Conservation (phyloP, 805 yeast species). For the Saccharomycopsis capsularis region DNA sequence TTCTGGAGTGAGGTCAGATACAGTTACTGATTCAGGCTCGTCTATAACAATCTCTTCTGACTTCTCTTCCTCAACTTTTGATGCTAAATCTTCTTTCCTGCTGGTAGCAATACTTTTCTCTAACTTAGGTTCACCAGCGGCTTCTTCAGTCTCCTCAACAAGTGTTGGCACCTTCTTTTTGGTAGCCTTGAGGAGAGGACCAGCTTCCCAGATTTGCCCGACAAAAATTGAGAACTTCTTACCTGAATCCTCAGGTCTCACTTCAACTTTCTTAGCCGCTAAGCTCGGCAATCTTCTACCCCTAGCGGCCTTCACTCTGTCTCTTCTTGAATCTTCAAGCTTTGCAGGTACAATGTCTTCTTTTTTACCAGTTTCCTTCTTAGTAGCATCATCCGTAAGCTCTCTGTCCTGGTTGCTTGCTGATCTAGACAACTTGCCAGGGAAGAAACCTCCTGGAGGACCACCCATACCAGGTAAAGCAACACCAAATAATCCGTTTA, state of each 20-base stretch:
- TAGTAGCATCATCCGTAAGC: background rate
- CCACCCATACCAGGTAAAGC: slow-evolving; percentile 46
- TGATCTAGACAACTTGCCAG: slow-evolving; percentile 23
- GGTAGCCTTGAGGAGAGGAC: no score
- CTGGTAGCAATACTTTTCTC: no score
- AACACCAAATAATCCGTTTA: slow-evolving; percentile 46
- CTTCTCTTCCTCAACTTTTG: no score
- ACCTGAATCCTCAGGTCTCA: background rate
- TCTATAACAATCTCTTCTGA: no score
- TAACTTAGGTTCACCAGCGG: no score
- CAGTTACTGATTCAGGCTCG: no score
- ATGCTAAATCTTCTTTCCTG: no score
- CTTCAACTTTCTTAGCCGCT: slow-evolving; percentile 14
- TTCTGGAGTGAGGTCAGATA: no score
- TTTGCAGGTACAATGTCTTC: slow-evolving; percentile 16
- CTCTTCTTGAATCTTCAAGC: slow-evolving; percentile 34
- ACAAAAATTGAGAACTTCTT: no score
- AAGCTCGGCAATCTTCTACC: slow-evolving; percentile 21
- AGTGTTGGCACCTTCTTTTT: no score
- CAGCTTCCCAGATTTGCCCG: no score
- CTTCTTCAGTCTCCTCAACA: no score
- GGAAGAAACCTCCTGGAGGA: slow-evolving; percentile 28
- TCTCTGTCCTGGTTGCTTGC: slow-evolving; percentile 1
- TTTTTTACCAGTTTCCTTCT: slow-evolving; percentile 21
- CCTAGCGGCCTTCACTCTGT: slow-evolving; percentile 50